phyloP scores from a whole-genome alignment of 2,329 filamentous ascomycete genomes.

The Corinectria fuckeliana region DNA sequence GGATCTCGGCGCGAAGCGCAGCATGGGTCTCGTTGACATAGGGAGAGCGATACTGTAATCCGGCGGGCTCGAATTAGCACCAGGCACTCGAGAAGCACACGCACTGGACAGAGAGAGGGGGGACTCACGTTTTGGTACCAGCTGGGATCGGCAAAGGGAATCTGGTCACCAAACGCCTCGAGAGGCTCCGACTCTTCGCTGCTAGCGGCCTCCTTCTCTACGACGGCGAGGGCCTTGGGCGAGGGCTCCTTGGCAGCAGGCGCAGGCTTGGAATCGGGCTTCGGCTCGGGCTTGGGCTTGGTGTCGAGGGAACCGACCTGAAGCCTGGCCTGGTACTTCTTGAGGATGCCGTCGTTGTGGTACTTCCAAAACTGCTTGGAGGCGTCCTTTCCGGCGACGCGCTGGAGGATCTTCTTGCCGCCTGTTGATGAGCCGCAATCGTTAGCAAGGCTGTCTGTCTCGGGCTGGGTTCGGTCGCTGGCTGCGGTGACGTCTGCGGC shows the following conservation, averaged over 20 bases:
- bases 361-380: conserved; percentile 75
- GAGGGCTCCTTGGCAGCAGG: conserved; percentile 44
- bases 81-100: not conserved
- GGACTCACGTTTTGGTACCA: conserved; percentile 90
- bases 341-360: conserved; percentile 86
- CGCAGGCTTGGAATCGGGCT: conserved; percentile 47
- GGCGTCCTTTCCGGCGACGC: conserved; percentile 70
- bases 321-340: conserved; percentile 81
- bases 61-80: conserved; percentile 15
- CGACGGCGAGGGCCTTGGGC: conserved; percentile 43
- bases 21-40: conserved; percentile 97
- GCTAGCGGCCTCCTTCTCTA: conserved; percentile 53
- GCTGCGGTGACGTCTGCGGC: not conserved
- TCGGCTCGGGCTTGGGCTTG: conserved; percentile 71
- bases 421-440: conserved; percentile 43
- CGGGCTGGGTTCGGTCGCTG: not conserved
- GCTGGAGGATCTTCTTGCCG: conserved; percentile 69
- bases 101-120: not conserved
- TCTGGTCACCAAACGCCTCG: conserved; percentile 83
- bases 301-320: conserved; percentile 88
- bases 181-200: conserved; percentile 69
- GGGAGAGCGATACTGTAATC: conserved; percentile 86
- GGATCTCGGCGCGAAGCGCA: conserved; percentile 87
- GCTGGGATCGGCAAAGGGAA: conserved; percentile 89
- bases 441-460: conserved; percentile 18